Evolutionary conservation across 495 filamentous ascomycete genomes (phyloP).

Genomic region (Lindgomyces ingoldianus): DNA sequence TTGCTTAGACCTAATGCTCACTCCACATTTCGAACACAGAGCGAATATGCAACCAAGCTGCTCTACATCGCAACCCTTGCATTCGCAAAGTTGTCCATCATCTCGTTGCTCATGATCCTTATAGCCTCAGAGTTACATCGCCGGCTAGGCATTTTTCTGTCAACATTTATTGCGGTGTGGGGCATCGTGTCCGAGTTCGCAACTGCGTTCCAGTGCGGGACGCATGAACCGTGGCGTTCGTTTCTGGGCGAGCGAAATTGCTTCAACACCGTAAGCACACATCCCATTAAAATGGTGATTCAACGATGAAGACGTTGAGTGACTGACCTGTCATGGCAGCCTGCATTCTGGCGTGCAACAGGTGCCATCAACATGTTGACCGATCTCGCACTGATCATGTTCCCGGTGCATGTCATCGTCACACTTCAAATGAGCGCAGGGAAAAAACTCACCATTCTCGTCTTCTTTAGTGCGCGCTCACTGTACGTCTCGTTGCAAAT

Average conservation of each 20-base stretch:
- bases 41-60: conserved; percentile 34
- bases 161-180: conserved; percentile 20
- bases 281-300: neutral
- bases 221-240: conserved; percentile 16
- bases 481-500: conserved; percentile 14
- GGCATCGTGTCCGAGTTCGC: conserved; percentile 14
- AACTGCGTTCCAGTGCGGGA: conserved; percentile 26
- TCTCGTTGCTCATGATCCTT: conserved; percentile 26
- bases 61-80: conserved; percentile 34
- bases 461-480: conserved; percentile 23
- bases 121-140: conserved; percentile 27
- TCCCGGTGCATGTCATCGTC: conserved; percentile 28
- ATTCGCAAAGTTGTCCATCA: conserved; percentile 31
- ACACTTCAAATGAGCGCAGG: conserved; percentile 28
- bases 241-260: conserved; percentile 9
- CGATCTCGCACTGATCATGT: conserved; percentile 21
- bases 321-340: conserved; percentile 14
- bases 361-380: conserved; percentile 28
- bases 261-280: conserved; percentile 14
- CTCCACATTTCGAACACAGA: conserved; percentile 14
- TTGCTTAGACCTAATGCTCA: neutral
- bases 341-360: conserved; percentile 27
- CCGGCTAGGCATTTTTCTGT: conserved; percentile 10
- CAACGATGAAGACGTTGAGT: neutral
- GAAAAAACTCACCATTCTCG: conserved; percentile 25